Evolutionary conservation across 306 rosid genomes (phyloP), one percentile per base, ranked within the genome.

Genomic region (Boehmeria nivea): DNA sequence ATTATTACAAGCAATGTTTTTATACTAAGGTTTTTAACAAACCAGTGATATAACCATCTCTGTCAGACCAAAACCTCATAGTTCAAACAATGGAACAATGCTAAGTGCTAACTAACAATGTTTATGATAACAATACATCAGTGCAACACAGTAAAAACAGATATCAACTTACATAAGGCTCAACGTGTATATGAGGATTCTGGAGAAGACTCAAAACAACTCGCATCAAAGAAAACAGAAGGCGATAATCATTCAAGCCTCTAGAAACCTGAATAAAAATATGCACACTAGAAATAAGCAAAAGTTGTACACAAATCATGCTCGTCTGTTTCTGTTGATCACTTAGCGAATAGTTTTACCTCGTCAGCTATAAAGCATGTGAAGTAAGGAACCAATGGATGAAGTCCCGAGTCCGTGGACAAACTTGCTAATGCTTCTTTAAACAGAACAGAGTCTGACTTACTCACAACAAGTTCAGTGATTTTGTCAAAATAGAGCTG

Each of bases 331-430:
- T 36, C 23, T 15, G 56, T 44, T 12, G 31, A 64, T 40, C n/a
- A 36, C 58, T 4, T 48, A 34, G 42, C 60, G 51, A 71, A 43
- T 37, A 51, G 56, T 43, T 53, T 57, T 71, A 91, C 96, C 96
- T 93, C 88, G 54, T 87, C 95, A 55, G 90, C 94, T 39, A 93
- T 78, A 70, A 87, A 93, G 77, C 80, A 65, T 51, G 88, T 69
- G 71, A 93, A 85, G 80, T 85, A 83, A 49, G 99, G 96, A 79
- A 87, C 83, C 60, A 91, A 73, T 53, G 96, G 96, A 78, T 91
- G 99, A 75, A 91, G 89, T 49, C 99, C 99, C 0, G 94, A 78
- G 73, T 87, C 95, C 4, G 93, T 77, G 46, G 96, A 79, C 83
- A 91, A 75, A 79, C 95, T 91, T 68, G 77, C 60, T 74, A 87